These are phyloP conservation scores for Colletotrichum destructivum DNA, from an alignment of 2,329 filamentous ascomycete genomes.

Conservation along the genomic window DNA sequence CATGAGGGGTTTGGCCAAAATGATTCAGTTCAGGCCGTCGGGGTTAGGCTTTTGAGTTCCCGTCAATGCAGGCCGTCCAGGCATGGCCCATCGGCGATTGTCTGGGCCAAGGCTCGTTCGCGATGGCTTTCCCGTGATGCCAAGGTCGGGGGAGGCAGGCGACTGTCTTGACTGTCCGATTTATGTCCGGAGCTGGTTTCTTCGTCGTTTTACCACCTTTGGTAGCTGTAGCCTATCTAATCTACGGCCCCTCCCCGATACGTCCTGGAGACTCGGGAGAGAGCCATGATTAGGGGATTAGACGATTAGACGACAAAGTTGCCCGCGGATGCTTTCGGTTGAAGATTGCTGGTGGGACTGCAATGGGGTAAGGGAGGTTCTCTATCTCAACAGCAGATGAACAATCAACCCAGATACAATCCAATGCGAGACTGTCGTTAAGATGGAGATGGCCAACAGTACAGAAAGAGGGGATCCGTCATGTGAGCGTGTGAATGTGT, in stretches of 20 bases:
- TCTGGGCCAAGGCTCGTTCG: slow-evolving; percentile 22
- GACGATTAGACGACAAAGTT: neutral
- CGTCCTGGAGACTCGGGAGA: slow-evolving; percentile 11
- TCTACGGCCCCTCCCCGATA: slow-evolving; percentile 10
- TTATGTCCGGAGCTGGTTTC: slow-evolving; percentile 32
- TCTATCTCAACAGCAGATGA: neutral
- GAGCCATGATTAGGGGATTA: neutral
- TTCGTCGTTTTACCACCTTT: slow-evolving; percentile 8
- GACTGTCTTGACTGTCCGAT: slow-evolving; percentile 27
- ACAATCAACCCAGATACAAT: slow-evolving; percentile 1
- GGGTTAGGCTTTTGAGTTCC: slow-evolving; percentile 36
- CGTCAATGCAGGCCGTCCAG: slow-evolving; percentile 2
- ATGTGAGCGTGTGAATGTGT: neutral
- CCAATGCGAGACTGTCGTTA: neutral
- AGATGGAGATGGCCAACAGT: neutral
- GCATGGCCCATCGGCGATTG: slow-evolving; percentile 38
- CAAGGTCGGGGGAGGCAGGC: slow-evolving; percentile 19
- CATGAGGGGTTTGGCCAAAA: slow-evolving; percentile 11
- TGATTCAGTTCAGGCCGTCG: slow-evolving; percentile 37
- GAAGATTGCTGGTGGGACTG: neutral
- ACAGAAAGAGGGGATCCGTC: neutral
- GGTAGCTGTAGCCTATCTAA: slow-evolving; percentile 38
- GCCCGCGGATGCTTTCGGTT: neutral
- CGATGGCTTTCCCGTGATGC: slow-evolving; percentile 32
- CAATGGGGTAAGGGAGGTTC: neutral